A percentile compares a stretch with the other conserved stretches of the same genome.
These are phyloP conservation scores for Cystofilobasidium capitatum DNA, from an alignment of 768 basidiomycete species.

Conservation along the genomic window DNA sequence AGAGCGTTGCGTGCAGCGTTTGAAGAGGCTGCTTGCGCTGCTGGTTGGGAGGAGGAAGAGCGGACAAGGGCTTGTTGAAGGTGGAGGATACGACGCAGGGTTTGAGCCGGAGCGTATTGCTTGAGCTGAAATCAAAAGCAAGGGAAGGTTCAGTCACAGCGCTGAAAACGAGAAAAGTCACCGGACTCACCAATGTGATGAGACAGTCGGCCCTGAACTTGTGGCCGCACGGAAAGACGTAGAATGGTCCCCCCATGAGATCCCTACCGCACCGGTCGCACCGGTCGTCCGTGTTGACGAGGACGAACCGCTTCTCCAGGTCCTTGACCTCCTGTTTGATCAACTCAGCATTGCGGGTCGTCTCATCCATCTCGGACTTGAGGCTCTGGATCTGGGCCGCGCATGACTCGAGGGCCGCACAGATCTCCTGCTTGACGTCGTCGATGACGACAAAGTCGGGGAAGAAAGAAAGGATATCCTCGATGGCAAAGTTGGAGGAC, in stretches of 20 bases:
- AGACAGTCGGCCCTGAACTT: constrained; percentile 96
- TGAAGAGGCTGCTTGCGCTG: neutral
- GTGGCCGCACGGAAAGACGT: constrained; percentile 97
- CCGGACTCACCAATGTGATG: constrained; percentile 66
- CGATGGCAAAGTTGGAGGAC: constrained; percentile 9
- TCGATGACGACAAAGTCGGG: constrained; percentile 98
- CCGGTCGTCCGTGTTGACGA: constrained; percentile 74
- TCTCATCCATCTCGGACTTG: constrained; percentile 92
- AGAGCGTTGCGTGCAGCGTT: constrained; percentile 42
- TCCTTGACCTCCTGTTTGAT: constrained; percentile 85
- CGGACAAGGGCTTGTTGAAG: constrained; percentile 77
- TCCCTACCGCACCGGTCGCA: constrained; percentile 70
- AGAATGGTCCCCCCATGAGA: constrained; percentile 82
- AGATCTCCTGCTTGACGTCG: constrained; percentile 98
- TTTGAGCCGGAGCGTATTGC: constrained; percentile 72
- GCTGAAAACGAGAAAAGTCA: neutral
- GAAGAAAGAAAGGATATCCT: constrained; percentile 50
- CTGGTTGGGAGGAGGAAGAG: constrained; percentile 34
- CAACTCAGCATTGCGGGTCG: constrained; percentile 78
- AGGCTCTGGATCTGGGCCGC: constrained; percentile 79
- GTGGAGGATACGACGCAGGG: constrained; percentile 72
- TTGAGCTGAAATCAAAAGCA: constrained; percentile 57
- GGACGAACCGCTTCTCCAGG: constrained; percentile 79
- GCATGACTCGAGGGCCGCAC: constrained; percentile 87
- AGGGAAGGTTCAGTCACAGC: neutral